Base-by-base conservation (phyloP, 176 grass and related monocot species). In the Eragrostis curvula region DNA sequence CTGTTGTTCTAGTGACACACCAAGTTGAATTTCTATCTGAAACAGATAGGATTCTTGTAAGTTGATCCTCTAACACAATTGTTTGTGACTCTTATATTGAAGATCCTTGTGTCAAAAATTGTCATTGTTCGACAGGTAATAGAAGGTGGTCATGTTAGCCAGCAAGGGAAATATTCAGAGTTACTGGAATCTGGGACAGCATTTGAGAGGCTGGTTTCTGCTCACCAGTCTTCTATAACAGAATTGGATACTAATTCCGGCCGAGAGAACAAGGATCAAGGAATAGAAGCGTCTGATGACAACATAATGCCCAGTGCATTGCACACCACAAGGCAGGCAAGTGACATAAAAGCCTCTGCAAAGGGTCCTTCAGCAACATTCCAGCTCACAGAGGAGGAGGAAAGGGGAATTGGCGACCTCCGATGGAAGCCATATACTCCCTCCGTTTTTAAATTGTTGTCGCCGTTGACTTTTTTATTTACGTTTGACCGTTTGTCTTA, bases 361-460 rank as follows among this genome's bases (percentile, higher is more conserved):
- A 87, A 47, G 30, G 91, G 70, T 21, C 66, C 80, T 67, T 87
- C 78, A 27, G 86, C 32, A 81, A 79, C 50, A 56, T 43, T 69
- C 39, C 94, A 93, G 85, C 91, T 97, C 43, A 97, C 91, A 44
- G 88, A 97, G 77, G 91, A 88, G 23, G 94, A 97, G 84, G 81
- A 81, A 21, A 97, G 83, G 66, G 94, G 84, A 55, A 81, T 89
- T 6, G 94, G 94, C 20, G 87, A 91, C 82, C 88, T 98, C 12
- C 92, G 92, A 79, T 98, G 92, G 96, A 98, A 95, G 78, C 96
- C 92, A 43, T 93, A 98, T 71, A n/a, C n/a, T n/a, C n/a, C n/a
- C n/a, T n/a, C n/a, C n/a, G n/a, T n/a, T n/a, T n/a, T n/a, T n/a
- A n/a, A n/a, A n/a, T n/a, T n/a, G n/a, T n/a, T n/a, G n/a, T n/a